Evolutionary conservation across 257 asterid species (phyloP), one percentile per base, ranked within the genome.

Genomic region (Jacaranda copaia): DNA sequence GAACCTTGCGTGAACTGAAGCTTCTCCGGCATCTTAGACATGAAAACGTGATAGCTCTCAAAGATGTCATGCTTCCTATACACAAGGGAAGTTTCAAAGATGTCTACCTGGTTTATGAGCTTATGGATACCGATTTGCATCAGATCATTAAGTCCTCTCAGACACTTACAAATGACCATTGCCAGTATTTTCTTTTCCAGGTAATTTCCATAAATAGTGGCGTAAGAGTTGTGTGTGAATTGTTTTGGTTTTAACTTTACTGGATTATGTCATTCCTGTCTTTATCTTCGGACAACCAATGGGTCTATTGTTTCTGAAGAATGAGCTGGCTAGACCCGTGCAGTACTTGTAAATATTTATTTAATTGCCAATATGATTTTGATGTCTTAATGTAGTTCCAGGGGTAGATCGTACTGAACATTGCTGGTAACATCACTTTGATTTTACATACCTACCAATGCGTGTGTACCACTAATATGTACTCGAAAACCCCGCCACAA

Each of bases 121-220:
- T 88, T 48, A 88, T 88, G 93, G 93, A 88, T 55, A 88, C 93
- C 0, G 90, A 88, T 74, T 81, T 89, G 80, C 93, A 89, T 77
- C 93, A 89, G 83, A 89, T 89, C 32, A 84, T 89, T 71, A 87
- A 87, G 83, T 87, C 91, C 49, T 85, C 91, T 25, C 93, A 89
- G 72, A 49, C 87, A 35, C 90, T 89, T 18, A 18, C 93, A 4
- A 87, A 89, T 63, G 91, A 89, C 74, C 93, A 89, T 75, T 89
- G 91, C 87, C 91, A 89, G 78, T 87, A 87, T 80, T 87, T 89
- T 75, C 87, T 89, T 55, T 89, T 89, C 81, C 93, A 89, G 90
- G 93, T 89, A 79, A 48, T 20, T 75, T 79, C 49, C 39, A 9
- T 64, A 8, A 57, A 48, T 49, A 74, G 4, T 77, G 40, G 56